A percentile compares a stretch with the other conserved stretches of the same genome.
Evolutionary conservation across 2,329 filamentous ascomycete genomes (phyloP).

Genomic region (Scedosporium boydii): DNA sequence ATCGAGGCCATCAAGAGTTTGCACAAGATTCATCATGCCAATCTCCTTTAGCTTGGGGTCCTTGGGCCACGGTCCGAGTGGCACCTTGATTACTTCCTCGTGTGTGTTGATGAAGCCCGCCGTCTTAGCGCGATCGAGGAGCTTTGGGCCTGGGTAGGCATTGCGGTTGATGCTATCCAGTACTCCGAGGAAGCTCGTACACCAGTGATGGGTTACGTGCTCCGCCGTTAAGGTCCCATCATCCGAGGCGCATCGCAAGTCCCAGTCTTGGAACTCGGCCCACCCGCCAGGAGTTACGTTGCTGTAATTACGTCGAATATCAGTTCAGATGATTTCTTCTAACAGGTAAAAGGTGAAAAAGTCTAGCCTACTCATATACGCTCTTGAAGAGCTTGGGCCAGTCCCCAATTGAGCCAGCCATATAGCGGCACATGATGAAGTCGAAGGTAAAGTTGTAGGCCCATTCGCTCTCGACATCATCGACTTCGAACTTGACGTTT

Average conservation of each 20-base stretch:
- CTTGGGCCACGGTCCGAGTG: background rate
- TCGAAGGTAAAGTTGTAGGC: slow-evolving; percentile 16
- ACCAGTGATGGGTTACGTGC: background rate
- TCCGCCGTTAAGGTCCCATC: background rate
- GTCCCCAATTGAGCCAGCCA: slow-evolving; percentile 18
- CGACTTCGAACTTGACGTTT: slow-evolving; percentile 17
- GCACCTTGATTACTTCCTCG: background rate
- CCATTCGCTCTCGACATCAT: slow-evolving; percentile 17
- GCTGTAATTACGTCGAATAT: background rate
- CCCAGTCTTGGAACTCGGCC: background rate
- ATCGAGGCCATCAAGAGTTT: slow-evolving; percentile 11
- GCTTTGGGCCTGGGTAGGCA: too few species aligned
- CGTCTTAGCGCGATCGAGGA: background rate
- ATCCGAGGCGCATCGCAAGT: background rate
- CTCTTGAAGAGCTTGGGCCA: slow-evolving; percentile 15
- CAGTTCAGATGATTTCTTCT: background rate
- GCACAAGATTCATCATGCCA: slow-evolving; percentile 3
- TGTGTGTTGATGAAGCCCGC: background rate
- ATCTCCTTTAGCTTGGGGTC: background rate
- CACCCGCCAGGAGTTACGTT: background rate
- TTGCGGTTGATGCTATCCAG: too few species aligned
- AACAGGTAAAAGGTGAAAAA: slow-evolving; percentile 8
- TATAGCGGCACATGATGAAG: slow-evolving; percentile 17
- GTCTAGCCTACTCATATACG: slow-evolving; percentile 14
- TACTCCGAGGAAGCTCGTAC: background rate